These are phyloP conservation scores for Aspergillus wentii DNA, from an alignment of 495 filamentous ascomycete species.

Conservation along the genomic window DNA sequence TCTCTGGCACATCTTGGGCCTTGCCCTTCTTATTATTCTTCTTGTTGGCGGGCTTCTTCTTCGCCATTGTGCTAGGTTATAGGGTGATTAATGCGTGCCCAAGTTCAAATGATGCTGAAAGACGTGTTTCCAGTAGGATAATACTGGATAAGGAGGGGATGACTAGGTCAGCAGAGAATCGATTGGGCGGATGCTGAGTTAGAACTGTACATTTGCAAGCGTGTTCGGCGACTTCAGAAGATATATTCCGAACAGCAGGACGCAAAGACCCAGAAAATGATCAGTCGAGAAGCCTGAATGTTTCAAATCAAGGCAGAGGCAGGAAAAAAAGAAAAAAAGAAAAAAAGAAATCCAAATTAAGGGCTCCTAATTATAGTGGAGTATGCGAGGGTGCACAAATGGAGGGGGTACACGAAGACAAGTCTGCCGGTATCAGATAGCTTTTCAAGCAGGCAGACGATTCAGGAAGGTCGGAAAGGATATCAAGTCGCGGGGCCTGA, in stretches of 20 bases:
- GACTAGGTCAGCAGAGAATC: slow-evolving; percentile 23
- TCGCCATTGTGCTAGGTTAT: slow-evolving; percentile 33
- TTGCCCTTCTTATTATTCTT: slow-evolving; percentile 40
- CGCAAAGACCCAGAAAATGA: slow-evolving; percentile 10
- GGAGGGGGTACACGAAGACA: slow-evolving; percentile 28
- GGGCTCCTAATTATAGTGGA: slow-evolving; percentile 13
- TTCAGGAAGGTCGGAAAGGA: slow-evolving; percentile 18
- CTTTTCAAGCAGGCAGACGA: slow-evolving; percentile 18
- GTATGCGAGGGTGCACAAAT: slow-evolving; percentile 31
- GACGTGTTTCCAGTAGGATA: slow-evolving; percentile 44
- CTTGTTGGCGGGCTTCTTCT: slow-evolving; percentile 30
- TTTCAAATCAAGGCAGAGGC: too few species aligned
- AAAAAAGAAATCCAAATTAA: slow-evolving; percentile 15
- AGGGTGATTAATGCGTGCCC: slow-evolving; percentile 30
- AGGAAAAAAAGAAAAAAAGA: slow-evolving; percentile 3
- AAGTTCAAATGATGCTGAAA: slow-evolving; percentile 19
- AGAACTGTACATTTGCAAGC: slow-evolving; percentile 34
- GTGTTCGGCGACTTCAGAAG: slow-evolving; percentile 26
- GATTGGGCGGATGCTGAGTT: slow-evolving; percentile 27
- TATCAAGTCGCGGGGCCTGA: slow-evolving; percentile 11
- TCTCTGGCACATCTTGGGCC: slow-evolving; percentile 28
- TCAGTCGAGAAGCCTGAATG: too few species aligned
- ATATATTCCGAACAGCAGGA: slow-evolving; percentile 32
- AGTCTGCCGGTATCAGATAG: slow-evolving; percentile 17
- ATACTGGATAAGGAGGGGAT: slow-evolving; percentile 8